Base-by-base conservation (phyloP, 1,284 basidiomycete species). In the Ceratobasidium papillatum region DNA sequence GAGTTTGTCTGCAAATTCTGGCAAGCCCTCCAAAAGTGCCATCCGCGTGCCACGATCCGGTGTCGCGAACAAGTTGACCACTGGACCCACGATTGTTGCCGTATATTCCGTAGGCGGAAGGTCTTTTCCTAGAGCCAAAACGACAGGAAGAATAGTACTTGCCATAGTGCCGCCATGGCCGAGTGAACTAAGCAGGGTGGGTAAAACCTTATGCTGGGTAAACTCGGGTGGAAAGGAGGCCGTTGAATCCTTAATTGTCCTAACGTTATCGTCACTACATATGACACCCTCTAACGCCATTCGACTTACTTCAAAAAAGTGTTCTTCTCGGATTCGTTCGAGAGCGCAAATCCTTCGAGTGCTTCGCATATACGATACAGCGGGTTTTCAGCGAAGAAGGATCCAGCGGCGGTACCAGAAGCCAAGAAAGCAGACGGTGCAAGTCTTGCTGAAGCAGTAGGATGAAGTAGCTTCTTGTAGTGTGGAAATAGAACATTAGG, bases 41-140 rank as follows among this genome's bases (percentile, higher is more conserved):
- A 99, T 97, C 34, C 97, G 87, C 25, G 93, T 96, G 0, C 95
- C 95, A 59, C 98, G 88, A 82, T 99, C 96, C 0, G 95, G 93
- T 78, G 91, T 95, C 1, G 91, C 87, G 78, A 88, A 99, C 32
- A 98, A 85, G 81, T 92, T 94, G 61, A 95, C 86, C 0, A 99
- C 85, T 0, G 96, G 94, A 2, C 87, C 87, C 0, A 96, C 82
- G 14, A 98, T 88, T 1, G 88, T 82, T 54, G 87, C 87, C 1
- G 85, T 80, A 79, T 96, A 97, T 71, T 96, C 92, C 32, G 90
- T 87, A 0, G 89, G 87, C 0, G 92, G 84, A 0, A 93, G 86
- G 76, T 90, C 88, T 79, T 89, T 89, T 8, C 94, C 94, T 45
- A 97, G 88, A 64, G 91, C 89, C 25, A 97, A 83, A 1, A 96